Base-by-base conservation (phyloP, 371 early-diverging fungal species). In the Apophysomyces elegans region DNA sequence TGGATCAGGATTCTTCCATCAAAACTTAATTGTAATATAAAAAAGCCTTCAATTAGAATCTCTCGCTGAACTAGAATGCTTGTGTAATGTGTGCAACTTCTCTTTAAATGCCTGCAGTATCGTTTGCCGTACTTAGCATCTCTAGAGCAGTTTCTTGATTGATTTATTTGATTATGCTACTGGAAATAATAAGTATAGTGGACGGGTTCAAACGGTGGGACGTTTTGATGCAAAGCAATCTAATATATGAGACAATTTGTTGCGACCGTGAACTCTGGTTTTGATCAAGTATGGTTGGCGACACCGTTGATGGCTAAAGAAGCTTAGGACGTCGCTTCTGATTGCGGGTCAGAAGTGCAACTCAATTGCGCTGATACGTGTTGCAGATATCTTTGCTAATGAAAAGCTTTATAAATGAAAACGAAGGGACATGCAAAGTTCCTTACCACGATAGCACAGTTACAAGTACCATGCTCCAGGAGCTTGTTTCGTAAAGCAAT, bases 401-500 rank as follows among this genome's bases (percentile, higher is more conserved):
- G 32, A 26, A 1, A 26, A 0, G 32, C 32, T 26, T 26, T 26
- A 0, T 26, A 26, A 26, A 26, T 26, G 2, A 26, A 26, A 26
- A 26, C 32, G 3, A 21, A 32, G 11, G 1, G 7, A 47, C 41
- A 11, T 41, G 11, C 41, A 41, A 41, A 41, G 47, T 9, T 16
- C n/a, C 7, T 50, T 50, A 50, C 54, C n/a, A 83, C 68, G 8
- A 75, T 67, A 9, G 65, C 63, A 61, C 80, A 81, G 43, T 59
- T 59, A 65, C 84, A 84, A 59, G 61, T 72, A 37, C 69, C 66
- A 39, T 84, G 86, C 0, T 69, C 68, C 47, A 88, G 67, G 50
- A 88, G 63, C 71, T 83, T 81, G 59, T 69, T 77, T 63, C 80
- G 81, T 21, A 89, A 62, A 58, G 72, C 56, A 65, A 84, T 60